Base-by-base conservation (phyloP, 768 basidiomycete genomes). In the Favolaschia claudopus region DNA sequence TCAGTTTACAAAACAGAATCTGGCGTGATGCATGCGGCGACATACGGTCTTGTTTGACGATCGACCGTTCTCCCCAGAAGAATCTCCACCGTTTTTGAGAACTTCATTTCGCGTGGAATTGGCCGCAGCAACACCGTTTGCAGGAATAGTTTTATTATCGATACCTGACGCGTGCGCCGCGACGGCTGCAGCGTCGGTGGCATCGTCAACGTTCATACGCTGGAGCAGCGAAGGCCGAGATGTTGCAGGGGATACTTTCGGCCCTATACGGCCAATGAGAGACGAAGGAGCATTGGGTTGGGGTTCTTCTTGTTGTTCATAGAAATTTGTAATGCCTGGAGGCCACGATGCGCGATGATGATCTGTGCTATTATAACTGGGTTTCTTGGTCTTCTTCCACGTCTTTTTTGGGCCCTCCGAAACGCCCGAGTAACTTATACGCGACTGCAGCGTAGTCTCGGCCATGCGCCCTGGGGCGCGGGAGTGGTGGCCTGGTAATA, bases 221-320 rank as follows among this genome's bases (percentile, higher is more conserved):
- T 61, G 54, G 19, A 61, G 60, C 5, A 61, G 49, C 29, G 60
- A 61, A 28, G 37, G 33, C 7, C 29, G 48, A 15, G 17, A 28
- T n/a, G 31, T 13, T n/a, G 45, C 7, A 39, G 36, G 44, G 7
- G 24, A 5, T 25, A 42, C 36, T 52, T 56, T 55, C 1, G 49
- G 54, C n/a, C 60, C 60, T 34, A 61, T 12, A 47, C 60, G 60
- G 17, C 52, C 60, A n/a, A 55, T 25, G 37, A 61, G 40, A 22
- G 60, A 56, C 20, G 54, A 55, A 2, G 48, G 2, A 2, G 14
- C 33, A 39, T 45, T n/a, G n/a, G 34, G n/a, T 6, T 38, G 7
- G 58, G 28, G 34, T 22, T 14, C 43, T 9, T 37, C 53, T n/a
- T 48, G 39, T 14, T 38, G 6, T 28, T 48, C 52, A 34, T 42